A percentile compares a stretch with the other conserved stretches of the same genome.
Evolutionary conservation across 345 rosid genomes (phyloP).

Genomic region (Brassica rapa): DNA sequence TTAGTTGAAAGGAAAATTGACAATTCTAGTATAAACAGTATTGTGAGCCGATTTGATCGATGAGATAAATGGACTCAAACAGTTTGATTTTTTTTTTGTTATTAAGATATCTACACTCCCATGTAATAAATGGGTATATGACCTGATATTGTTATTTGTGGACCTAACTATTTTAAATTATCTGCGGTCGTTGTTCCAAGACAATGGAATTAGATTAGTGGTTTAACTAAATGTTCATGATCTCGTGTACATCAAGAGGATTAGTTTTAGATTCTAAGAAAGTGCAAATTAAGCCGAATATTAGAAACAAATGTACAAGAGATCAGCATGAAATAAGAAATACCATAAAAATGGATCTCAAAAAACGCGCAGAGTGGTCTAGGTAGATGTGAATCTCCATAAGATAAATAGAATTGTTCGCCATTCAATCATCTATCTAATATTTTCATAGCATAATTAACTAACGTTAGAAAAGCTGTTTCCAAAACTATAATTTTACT

Average conservation of each 20-base stretch:
- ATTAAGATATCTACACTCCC: slow-evolving; percentile 4
- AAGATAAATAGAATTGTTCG: too few relatives aligned
- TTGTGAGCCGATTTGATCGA: neutral
- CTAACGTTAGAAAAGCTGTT: neutral
- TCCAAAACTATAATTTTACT: neutral
- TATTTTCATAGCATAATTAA: too few relatives aligned
- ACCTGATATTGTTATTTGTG: slow-evolving; percentile 25
- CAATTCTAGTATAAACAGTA: slow-evolving; percentile 7
- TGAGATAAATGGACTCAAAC: neutral
- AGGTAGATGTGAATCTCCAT: too few relatives aligned
- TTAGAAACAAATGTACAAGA: too few relatives aligned
- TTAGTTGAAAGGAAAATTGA: slow-evolving; percentile 9
- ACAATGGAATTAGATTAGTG: neutral
- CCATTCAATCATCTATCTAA: too few relatives aligned
- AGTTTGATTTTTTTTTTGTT: neutral
- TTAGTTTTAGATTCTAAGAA: neutral
- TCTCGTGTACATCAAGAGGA: neutral
- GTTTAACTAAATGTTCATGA: neutral
- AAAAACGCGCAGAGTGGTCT: too few relatives aligned
- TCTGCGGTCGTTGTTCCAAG: slow-evolving; percentile 2
- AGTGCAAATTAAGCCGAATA: neutral
- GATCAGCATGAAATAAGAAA: too few relatives aligned
- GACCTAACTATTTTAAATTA: slow-evolving; percentile 17
- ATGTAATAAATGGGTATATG: slow-evolving; percentile 8
- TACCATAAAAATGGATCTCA: too few relatives aligned